Base-by-base conservation (phyloP, 192 early-diverging fungal species). In the Rhizophagus sp. region DNA sequence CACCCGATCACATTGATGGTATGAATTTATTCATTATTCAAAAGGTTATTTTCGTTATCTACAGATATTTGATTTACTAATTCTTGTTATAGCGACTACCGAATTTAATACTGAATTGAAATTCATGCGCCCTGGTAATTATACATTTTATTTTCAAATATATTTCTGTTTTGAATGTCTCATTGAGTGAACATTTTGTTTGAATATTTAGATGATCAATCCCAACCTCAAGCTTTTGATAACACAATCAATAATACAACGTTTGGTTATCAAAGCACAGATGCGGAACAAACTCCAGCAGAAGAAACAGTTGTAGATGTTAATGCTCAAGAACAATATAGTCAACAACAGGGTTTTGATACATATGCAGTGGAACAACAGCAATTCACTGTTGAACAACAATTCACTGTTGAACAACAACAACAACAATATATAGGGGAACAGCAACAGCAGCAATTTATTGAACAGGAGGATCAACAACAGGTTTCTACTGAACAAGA, bases 281-380 rank as follows among this genome's bases (percentile, higher is more conserved):
- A 57, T 57, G 15, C 50, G 19, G 50, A 57, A 57, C 50, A 57
- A 57, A 57, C 4, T 57, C 50, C 15, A 17, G 17, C 17, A 57
- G 50, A 5, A 19, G 15, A 33, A 25, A 13, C 11, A 30, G 9
- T 57, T 15, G 50, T 24, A 17, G 69, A 71, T 15, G 7, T 30
- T 13, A 69, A 69, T 69, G 12, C 19, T 69, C 15, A 69, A 69
- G 30, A 69, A 69, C 30, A 69, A 24, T 27, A 69, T 19, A 22
- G 27, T 10, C 83, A 80, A 34, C 80, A 81, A 74, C 61, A 71
- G 41, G 65, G 47, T 15, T 75, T 66, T 34, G 70, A 75, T 3
- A 62, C 52, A 25, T 70, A 80, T 19, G 71, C 57, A 30, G 30
- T 50, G 3, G 36, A 61, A 10, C 63, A 75, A 57, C 34, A 73